These are phyloP conservation scores for Ramicandelaber brevisporus DNA, from an alignment of 192 early-diverging fungal genomes.

Conservation along the genomic window DNA sequence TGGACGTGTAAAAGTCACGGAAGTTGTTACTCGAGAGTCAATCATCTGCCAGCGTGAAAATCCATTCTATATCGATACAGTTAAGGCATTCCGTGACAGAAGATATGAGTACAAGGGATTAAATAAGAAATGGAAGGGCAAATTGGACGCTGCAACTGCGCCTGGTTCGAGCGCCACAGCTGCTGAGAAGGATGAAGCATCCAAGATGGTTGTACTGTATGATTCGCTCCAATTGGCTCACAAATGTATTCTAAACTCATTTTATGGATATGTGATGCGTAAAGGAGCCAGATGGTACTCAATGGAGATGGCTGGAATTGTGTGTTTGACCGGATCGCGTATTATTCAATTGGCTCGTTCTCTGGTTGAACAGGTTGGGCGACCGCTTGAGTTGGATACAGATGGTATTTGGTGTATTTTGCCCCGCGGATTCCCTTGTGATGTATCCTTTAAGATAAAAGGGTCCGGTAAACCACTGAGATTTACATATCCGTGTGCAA, in stretches of 20 bases:
- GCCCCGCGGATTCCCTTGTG: conserved; percentile 77
- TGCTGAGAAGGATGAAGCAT: conserved; percentile 46
- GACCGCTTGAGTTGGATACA: conserved; percentile 90
- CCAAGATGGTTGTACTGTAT: conserved; percentile 82
- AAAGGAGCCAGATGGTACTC: conserved; percentile 97
- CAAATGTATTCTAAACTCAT: conserved; percentile 86
- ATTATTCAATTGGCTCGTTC: conserved; percentile 93
- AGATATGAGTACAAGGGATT: conserved; percentile 94
- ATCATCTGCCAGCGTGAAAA: conserved; percentile 94
- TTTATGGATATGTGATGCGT: conserved; percentile 98
- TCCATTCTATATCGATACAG: conserved; percentile 95
- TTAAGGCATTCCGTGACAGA: conserved; percentile 84
- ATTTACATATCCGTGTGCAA: conserved; percentile 94
- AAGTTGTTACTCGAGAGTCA: conserved; percentile 56
- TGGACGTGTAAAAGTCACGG: conserved; percentile 52
- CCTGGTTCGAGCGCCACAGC: conserved; percentile 40
- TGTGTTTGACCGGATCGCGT: conserved; percentile 82
- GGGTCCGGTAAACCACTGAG: conserved; percentile 39
- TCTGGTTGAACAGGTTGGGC: conserved; percentile 75
- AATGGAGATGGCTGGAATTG: conserved; percentile 97
- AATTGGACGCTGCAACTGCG: conserved; percentile 37
- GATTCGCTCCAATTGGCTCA: conserved; percentile 96
- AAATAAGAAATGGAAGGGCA: conserved; percentile 76
- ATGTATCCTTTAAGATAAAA: conserved; percentile 60
- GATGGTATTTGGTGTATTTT: conserved; percentile 99